Evolutionary conservation across 768 basidiomycete species (phyloP), one percentile per base, ranked within the genome.

Genomic region (Tephrocybe sp.): DNA sequence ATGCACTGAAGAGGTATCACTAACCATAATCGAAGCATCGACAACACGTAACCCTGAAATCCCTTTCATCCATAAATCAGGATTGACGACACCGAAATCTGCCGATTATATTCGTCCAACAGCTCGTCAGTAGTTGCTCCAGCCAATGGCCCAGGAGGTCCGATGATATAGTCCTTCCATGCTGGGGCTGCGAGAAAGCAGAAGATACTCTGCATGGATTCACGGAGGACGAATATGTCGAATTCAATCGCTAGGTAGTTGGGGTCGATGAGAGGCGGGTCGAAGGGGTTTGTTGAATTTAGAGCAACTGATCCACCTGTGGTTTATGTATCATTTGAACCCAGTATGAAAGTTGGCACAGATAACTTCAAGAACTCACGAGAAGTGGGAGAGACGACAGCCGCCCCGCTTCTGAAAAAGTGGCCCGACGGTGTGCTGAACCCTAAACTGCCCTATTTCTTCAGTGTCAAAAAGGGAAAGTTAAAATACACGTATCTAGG

Each of bases 231-330:
- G 39, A 56, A 52, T 13, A 63, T 38, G 45, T 67, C 66, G 48
- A 62, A 53, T 13, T 51, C 51, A 2, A 54, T 48, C 20, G 50
- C 51, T 30, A 75, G 68, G 16, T 49, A 53, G 30, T 33, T 41
- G 0, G 77, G 75, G 56, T 80, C 70, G 61, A 82, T 59, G 5
- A 64, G 44, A 1, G 77, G 76, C 34, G 62, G 42, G 41, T 65
- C 65, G 59, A 77, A 76, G 14, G 73, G 64, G 53, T 68, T 57
- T 12, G 63, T 68, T 17, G 72, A 72, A 42, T 62, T 70, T 55
- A 76, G 42, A 3, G 53, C 58, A n/a, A 66, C 19, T 3, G 53
- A 41, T 13, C 65, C 65, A 41, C 65, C 64, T 65, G 39, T 17
- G 19, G 8, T 23, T 17, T n/a, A n/a, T n/a, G n/a, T n/a, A n/a